These are phyloP conservation scores for Colletotrichum graminicola DNA, from an alignment of 2,329 filamentous ascomycete species.

Conservation along the genomic window DNA sequence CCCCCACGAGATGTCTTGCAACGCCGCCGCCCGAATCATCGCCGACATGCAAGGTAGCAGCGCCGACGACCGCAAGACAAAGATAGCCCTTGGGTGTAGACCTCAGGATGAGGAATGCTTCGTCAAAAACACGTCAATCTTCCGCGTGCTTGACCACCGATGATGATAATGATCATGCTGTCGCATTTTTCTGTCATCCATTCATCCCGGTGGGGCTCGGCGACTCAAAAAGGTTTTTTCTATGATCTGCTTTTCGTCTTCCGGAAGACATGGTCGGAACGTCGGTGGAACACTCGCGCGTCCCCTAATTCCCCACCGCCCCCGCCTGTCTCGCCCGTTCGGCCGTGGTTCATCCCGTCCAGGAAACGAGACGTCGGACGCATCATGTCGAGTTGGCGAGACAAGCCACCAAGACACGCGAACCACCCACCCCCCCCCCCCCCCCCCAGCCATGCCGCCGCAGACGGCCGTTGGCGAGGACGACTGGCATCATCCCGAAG, in stretches of 20 bases:
- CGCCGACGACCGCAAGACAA: slow-evolving; percentile 46
- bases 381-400: not conserved
- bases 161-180: not conserved
- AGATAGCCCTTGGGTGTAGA: slow-evolving; percentile 49
- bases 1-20: slow-evolving; percentile 52
- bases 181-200: not conserved
- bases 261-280: not conserved
- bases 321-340: too few relatives aligned
- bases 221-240: not conserved
- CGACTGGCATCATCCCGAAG: not conserved
- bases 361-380: not conserved
- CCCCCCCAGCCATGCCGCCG: not conserved
- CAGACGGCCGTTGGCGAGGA: not conserved
- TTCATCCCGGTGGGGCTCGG: not conserved
- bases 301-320: not conserved
- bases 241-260: not conserved
- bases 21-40: slow-evolving; percentile 53
- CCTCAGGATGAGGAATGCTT: slow-evolving; percentile 47
- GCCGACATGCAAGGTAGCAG: slow-evolving; percentile 55
- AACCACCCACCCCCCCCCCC: not conserved
- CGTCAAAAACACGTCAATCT: slow-evolving; percentile 52
- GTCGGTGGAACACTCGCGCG: not conserved
- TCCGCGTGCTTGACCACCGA: slow-evolving; percentile 50
- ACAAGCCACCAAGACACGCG: not conserved
- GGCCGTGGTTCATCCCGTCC: not conserved